Percentiles rank a stretch among this genome's conserved stretches.
Evolutionary conservation across 108 stramenopile genomes (phyloP).

Genomic region (Nitzschia sp.): DNA sequence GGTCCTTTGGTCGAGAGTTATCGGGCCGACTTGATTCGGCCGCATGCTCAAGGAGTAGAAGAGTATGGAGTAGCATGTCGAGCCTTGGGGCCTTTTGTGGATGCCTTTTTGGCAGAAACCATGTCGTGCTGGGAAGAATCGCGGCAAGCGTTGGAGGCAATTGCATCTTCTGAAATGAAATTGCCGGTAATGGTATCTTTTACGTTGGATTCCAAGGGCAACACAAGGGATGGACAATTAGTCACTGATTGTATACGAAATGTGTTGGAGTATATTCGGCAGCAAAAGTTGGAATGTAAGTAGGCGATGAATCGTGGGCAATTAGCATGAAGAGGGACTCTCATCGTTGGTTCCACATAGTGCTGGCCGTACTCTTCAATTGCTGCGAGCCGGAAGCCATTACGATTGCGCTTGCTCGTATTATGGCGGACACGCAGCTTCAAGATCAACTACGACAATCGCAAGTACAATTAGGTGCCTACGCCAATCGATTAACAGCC

Average conservation of each 20-base stretch:
- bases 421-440: conserved; percentile 35
- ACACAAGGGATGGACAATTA: conserved; percentile 62
- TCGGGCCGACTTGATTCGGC: conserved; percentile 68
- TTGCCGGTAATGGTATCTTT: conserved; percentile 68
- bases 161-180: conserved; percentile 25
- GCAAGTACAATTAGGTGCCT: conserved; percentile 69
- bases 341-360: conserved; percentile 11
- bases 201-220: conserved; percentile 60
- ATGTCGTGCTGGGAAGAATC: conserved; percentile 78
- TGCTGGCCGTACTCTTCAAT: conserved; percentile 77
- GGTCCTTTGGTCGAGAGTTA: conserved; percentile 81
- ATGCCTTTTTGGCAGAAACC: conserved; percentile 79
- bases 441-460: neutral
- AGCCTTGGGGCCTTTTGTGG: conserved; percentile 63
- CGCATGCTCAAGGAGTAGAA: conserved; percentile 58
- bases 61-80: conserved; percentile 46
- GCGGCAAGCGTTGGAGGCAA: conserved; percentile 67
- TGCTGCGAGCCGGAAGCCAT: conserved; percentile 85
- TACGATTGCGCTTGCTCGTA: conserved; percentile 53
- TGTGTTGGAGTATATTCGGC: conserved; percentile 29
- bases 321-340: neutral
- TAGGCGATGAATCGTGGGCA: neutral
- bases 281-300: conserved; percentile 44
- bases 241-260: conserved; percentile 40
- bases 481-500: conserved; percentile 81